Percentiles rank a stretch among this genome's conserved stretches.
Conservation (phyloP, 1,139 yeast genomes). For the Candida glucosophila region DNA sequence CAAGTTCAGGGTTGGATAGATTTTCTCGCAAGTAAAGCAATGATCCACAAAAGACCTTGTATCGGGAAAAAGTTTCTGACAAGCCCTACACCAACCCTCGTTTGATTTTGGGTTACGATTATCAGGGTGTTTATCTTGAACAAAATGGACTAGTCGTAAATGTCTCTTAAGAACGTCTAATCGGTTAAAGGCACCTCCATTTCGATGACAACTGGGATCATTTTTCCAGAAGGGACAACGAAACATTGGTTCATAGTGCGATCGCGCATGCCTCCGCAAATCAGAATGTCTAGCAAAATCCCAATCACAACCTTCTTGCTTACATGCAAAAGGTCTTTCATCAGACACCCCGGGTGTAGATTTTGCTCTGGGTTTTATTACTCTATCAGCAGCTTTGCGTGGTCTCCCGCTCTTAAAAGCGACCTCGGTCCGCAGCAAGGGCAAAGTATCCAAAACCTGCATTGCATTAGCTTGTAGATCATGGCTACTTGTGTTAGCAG, state of each 20-base stretch:
- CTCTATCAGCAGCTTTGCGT: too few species aligned
- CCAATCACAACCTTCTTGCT: conserved; percentile 52
- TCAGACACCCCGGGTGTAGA: too few species aligned
- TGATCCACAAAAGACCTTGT: conserved; percentile 59
- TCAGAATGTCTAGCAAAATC: conserved; percentile 61
- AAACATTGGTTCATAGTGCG: conserved; percentile 56
- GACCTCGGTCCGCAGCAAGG: too few species aligned
- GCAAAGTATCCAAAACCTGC: too few species aligned
- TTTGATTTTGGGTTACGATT: conserved; percentile 25
- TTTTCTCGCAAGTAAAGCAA: conserved; percentile 62
- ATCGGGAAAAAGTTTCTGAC: conserved; percentile 49
- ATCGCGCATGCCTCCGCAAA: conserved; percentile 53
- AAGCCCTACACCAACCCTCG: conserved; percentile 58
- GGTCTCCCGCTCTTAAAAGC: too few species aligned
- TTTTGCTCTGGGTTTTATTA: too few species aligned
- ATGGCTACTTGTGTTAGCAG: too few species aligned
- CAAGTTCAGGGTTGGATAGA: too few species aligned
- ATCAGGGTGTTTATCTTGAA: conserved; percentile 33
- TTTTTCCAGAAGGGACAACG: conserved; percentile 65
- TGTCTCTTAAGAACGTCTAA: conserved; percentile 67
- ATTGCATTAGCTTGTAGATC: too few species aligned
- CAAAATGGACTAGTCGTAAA: conserved; percentile 56
- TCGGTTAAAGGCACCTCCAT: conserved; percentile 64
- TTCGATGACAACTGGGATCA: conserved; percentile 63
- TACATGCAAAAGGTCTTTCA: conserved; percentile 43